Base-by-base conservation (phyloP, 2,329 filamentous ascomycete genomes). In the Penicillium sp. region DNA sequence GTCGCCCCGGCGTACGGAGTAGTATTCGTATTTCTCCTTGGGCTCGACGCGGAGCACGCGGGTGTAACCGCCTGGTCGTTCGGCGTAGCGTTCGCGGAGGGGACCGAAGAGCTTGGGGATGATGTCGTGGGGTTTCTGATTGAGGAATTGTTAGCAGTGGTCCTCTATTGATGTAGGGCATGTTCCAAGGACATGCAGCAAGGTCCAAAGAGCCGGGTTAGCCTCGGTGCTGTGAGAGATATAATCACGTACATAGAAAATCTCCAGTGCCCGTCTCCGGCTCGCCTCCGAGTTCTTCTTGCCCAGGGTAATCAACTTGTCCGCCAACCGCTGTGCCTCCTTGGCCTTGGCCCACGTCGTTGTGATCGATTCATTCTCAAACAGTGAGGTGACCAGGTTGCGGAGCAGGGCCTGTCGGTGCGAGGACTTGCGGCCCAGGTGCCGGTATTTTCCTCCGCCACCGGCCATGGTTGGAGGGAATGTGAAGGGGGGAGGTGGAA, bases 341-440 rank as follows among this genome's bases (percentile, higher is more conserved):
- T 98, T 99, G 50, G 95, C 95, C 81, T 98, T 98, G 75, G 90
- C 88, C 84, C 90, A 97, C 79, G 95, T 96, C 53, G 95, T 99
- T 65, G 89, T 88, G 80, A 99, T 96, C 64, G 91, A 88, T 82
- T 99, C 95, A 78, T 96, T 88, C 78, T 91, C 85, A 80, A 99
- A 90, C 67, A 99, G 90, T 56, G 94, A 95, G 67, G 94, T 96
- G 75, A 98, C 93, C 62, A 99, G 84, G 79, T 98, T 97, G 73
- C 95, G 92, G 67, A 99, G 88, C 69, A 99, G 87, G 55, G 95
- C 94, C 81, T 94, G 87, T 75, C 95, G 87, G 76, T 97, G 95
- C 57, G 94, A 83, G 54, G 92, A 96, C 67, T 87, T 84, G 69
- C 95, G 92, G 79, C 88, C 88, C 63, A 99, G 83, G 78, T 96